Evolutionary conservation across 73 alveolate species (phyloP), one percentile per base, ranked within the genome.

Genomic region (Paramecium sexaurelia): DNA sequence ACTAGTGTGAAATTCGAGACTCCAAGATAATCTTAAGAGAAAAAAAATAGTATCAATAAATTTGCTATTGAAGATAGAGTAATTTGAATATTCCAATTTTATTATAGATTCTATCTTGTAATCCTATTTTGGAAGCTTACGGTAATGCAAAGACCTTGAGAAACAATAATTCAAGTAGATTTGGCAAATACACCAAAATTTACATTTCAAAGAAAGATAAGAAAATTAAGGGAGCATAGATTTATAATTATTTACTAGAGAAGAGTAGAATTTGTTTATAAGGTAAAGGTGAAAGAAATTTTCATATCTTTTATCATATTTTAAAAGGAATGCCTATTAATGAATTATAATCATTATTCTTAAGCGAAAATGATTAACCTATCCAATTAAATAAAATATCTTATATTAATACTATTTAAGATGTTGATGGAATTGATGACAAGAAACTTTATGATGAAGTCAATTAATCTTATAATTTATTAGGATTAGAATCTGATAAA

Each of bases 71-170:
- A 86, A 71, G 41, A 56, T 66, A 15, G 68, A 78, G 85, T 86
- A 86, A 17, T 11, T 55, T 19, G 7, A 45, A n/a, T n/a, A 35
- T 35, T 41, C 20, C 55, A 35, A 24, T 17, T 15, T 99, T 97
- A 92, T 97, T 92, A 91, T 96, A 98, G 92, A 97, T 99, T 26
- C 95, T 98, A 33, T 97, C 96, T 55, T 97, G 99, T 55, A 98
- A 98, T 93, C 99, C 99, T 11, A 92, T 99, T n/a, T 95, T 99
- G 24, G 99, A 99, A 89, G 99, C 99, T 8, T 99, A 97, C 88
- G 99, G 99, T 33, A 98, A 99, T 93, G 99, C 99, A 0, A 98
- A 98, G 84, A 97, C 99, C 7, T 51, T 97, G 27, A 95, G 96
- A 75, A 97, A 97, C 55, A 96, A 97, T 92, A 98, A 97, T 56